Conservation (phyloP, 805 yeast species). For the Schwanniomyces sp. region DNA sequence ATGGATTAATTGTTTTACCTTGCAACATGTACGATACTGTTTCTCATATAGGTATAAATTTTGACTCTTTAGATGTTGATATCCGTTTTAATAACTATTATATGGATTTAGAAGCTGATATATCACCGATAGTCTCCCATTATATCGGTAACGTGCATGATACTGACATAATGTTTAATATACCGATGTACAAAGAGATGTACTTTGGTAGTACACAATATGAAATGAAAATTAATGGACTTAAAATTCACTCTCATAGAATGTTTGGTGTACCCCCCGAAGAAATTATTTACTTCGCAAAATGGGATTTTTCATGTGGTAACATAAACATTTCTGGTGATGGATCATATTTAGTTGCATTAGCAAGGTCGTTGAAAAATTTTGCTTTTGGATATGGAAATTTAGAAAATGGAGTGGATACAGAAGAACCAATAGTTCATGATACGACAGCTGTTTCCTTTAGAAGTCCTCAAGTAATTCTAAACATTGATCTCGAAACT, state of each 20-base stretch:
- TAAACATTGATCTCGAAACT: constrained; percentile 31
- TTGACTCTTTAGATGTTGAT: constrained; percentile 71
- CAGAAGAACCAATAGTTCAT: constrained; percentile 53
- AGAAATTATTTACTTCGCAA: constrained; percentile 84
- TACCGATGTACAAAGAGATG: constrained; percentile 19
- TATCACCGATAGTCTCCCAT: constrained; percentile 52
- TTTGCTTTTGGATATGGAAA: constrained; percentile 68
- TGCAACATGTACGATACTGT: constrained; percentile 63
- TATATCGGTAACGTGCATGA: constrained; percentile 25
- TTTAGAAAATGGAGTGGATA: constrained; percentile 68
- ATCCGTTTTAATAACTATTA: constrained; percentile 87
- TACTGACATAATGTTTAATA: constrained; percentile 21
- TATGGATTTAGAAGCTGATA: constrained; percentile 84
- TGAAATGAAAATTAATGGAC: constrained; percentile 56
- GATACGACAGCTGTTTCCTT: constrained; percentile 72
- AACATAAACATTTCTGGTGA: constrained; percentile 52
- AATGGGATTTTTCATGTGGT: constrained; percentile 84
- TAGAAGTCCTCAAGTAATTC: constrained; percentile 45
- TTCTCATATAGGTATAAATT: constrained; percentile 60
- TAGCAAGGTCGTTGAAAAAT: constrained; percentile 43
- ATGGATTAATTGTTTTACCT: constrained; percentile 76
- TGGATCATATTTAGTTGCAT: constrained; percentile 43
- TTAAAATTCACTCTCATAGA: constrained; percentile 79
- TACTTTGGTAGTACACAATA: constrained; percentile 19
- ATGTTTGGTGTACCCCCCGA: constrained; percentile 90